Percentiles rank a stretch among this genome's conserved stretches.
Conservation (phyloP, 192 early-diverging fungal species). For the Chytriomyces sp. region DNA sequence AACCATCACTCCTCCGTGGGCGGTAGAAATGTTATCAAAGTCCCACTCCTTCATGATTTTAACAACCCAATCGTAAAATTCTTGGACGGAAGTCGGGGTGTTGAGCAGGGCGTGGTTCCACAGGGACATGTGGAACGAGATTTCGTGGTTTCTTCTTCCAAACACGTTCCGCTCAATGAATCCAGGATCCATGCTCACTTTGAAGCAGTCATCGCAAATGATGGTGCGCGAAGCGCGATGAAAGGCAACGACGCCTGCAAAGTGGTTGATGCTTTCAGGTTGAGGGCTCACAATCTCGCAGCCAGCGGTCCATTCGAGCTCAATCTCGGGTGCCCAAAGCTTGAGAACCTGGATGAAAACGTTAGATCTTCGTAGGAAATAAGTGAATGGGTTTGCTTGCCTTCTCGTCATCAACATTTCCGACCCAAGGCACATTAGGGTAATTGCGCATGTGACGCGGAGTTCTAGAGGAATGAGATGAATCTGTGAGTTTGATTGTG, state of each 20-base stretch:
- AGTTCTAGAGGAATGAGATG: background rate
- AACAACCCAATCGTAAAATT: slow-evolving; percentile 25
- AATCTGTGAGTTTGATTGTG: background rate
- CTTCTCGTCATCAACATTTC: no score
- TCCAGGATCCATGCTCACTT: slow-evolving; percentile 8
- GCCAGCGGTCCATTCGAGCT: slow-evolving; percentile 20
- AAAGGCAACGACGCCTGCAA: slow-evolving; percentile 19
- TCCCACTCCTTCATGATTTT: slow-evolving; percentile 34
- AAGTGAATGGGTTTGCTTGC: no score
- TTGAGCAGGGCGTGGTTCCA: background rate
- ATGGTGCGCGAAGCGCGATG: slow-evolving; percentile 10
- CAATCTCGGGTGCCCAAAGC: slow-evolving; percentile 19
- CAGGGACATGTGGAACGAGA: slow-evolving; percentile 26
- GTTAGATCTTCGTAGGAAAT: background rate
- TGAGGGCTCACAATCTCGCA: slow-evolving; percentile 15
- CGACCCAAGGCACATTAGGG: background rate
- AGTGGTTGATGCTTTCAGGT: slow-evolving; percentile 28
- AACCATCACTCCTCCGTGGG: slow-evolving; percentile 27
- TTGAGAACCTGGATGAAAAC: background rate
- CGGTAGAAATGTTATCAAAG: slow-evolving; percentile 29
- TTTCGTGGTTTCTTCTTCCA: slow-evolving; percentile 7
- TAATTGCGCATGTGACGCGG: slow-evolving; percentile 18
- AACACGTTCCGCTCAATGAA: background rate
- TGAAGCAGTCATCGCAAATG: slow-evolving; percentile 19
- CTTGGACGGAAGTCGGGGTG: slow-evolving; percentile 7